Conservation (phyloP, 306 rosid species). For the Alnus glutinosa region DNA sequence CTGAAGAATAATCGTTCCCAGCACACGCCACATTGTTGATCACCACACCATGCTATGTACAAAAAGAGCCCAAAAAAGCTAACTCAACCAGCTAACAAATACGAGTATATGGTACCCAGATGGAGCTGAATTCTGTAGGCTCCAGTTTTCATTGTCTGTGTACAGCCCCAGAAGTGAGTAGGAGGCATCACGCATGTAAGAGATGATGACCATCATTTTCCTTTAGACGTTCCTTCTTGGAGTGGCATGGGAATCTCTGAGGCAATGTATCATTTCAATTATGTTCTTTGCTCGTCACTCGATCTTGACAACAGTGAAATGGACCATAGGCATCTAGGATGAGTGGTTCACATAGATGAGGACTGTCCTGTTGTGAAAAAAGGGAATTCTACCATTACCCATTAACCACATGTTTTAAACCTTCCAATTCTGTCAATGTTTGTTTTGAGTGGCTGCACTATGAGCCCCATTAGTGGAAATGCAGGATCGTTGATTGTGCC, state of each 20-base stretch:
- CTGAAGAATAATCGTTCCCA: neutral
- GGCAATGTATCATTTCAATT: neutral
- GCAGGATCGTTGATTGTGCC: neutral
- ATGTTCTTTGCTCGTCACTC: neutral
- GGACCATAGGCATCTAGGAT: slow-evolving; percentile 1
- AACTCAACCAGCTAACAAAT: too few species aligned
- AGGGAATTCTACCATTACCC: neutral
- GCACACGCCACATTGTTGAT: too few species aligned
- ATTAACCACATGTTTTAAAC: neutral
- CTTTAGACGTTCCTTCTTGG: neutral
- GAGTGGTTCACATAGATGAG: neutral
- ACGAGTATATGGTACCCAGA: too few species aligned
- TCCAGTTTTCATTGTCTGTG: neutral
- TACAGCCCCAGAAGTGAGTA: neutral
- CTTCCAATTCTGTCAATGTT: slow-evolving; percentile 2
- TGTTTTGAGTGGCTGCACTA: neutral
- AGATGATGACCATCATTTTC: neutral
- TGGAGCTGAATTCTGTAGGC: neutral
- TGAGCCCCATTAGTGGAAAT: slow-evolving; percentile 2
- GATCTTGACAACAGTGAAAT: neutral
- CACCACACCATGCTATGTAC: neutral
- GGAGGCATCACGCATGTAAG: too few species aligned
- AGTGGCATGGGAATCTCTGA: neutral
- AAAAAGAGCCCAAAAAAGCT: neutral
- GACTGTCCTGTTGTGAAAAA: neutral